Evolutionary conservation across 2,329 filamentous ascomycete genomes (phyloP).

Genomic region (Diatrype stigma): DNA sequence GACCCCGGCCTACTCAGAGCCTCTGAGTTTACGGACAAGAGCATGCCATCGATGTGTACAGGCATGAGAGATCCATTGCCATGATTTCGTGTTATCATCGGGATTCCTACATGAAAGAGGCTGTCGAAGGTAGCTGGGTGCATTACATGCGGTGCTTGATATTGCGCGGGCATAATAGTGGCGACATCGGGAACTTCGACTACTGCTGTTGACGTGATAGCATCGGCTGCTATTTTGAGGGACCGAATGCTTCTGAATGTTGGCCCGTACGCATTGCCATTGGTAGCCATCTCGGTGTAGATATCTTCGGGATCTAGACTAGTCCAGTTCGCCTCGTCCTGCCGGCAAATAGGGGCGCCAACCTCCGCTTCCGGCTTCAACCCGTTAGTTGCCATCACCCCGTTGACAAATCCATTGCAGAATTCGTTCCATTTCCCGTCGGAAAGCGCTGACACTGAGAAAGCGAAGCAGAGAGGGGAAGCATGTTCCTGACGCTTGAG

Average conservation of each 20-base stretch:
- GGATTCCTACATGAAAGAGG: constrained; percentile 8
- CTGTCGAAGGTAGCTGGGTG: constrained; percentile 13
- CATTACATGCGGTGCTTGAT: constrained; percentile 5
- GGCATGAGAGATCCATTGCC: constrained; percentile 12
- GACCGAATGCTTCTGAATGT: constrained; percentile 1
- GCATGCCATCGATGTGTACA: constrained; percentile 9
- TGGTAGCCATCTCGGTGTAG: background rate
- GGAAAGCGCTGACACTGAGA: constrained; percentile 4
- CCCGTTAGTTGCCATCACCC: background rate
- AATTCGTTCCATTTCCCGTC: constrained; percentile 10
- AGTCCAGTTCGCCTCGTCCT: background rate
- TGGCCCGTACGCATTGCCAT: constrained; percentile 8
- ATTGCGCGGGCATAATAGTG: constrained; percentile 6
- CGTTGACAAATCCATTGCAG: constrained; percentile 4
- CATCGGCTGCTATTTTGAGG: background rate
- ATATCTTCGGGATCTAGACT: background rate
- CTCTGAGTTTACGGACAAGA: constrained; percentile 1
- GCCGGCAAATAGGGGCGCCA: background rate
- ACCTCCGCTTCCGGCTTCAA: background rate
- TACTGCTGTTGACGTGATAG: background rate
- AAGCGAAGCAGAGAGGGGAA: constrained; percentile 2
- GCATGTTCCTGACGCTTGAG: constrained; percentile 1
- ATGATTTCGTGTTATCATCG: constrained; percentile 1
- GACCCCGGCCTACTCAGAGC: background rate
- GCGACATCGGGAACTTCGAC: constrained; percentile 3